Percentiles rank a stretch among this genome's conserved stretches.
These are phyloP conservation scores for Agrocybe pediades DNA, from an alignment of 768 basidiomycete species.

Conservation along the genomic window DNA sequence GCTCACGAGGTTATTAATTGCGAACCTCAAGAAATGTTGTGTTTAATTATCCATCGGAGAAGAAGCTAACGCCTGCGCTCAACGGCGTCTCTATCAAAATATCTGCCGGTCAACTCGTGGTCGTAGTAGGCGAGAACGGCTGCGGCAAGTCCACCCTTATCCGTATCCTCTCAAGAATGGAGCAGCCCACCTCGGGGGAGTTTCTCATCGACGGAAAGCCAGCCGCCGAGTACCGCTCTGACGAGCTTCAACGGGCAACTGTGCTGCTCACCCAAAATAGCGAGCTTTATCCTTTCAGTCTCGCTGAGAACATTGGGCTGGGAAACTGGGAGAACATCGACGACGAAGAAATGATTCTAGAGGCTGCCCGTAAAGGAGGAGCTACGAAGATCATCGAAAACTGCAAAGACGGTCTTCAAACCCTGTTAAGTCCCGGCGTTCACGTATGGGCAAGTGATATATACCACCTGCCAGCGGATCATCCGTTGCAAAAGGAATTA, in stretches of 20 bases:
- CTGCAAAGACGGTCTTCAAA: constrained; percentile 37
- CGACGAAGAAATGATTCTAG: constrained; percentile 22
- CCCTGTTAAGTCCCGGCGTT: constrained; percentile 33
- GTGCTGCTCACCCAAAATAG: constrained; percentile 53
- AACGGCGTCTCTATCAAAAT: constrained; percentile 45
- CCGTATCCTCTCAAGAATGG: constrained; percentile 50
- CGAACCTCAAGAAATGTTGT: constrained; percentile 39
- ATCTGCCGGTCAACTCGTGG: constrained; percentile 49
- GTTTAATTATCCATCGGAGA: constrained; percentile 54
- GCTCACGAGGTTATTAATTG: constrained; percentile 20
- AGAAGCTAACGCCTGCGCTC: constrained; percentile 35
- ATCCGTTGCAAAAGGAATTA: constrained; percentile 27
- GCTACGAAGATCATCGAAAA: constrained; percentile 40
- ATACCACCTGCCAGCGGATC: constrained; percentile 27
- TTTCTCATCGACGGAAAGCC: constrained; percentile 45
- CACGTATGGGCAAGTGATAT: constrained; percentile 28
- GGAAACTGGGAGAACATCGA: constrained; percentile 22
- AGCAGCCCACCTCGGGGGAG: constrained; percentile 44
- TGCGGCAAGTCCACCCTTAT: constrained; percentile 56
- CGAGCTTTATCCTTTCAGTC: constrained; percentile 46
- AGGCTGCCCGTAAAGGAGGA: constrained; percentile 41
- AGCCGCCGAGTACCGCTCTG: constrained; percentile 35
- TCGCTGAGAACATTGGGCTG: constrained; percentile 41
- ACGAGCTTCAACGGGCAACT: constrained; percentile 44
- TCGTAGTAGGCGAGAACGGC: constrained; percentile 60